Evolutionary conservation across 2,329 filamentous ascomycete genomes (phyloP), one percentile per base, ranked within the genome.

Genomic region (Chaetomium olivaceum): DNA sequence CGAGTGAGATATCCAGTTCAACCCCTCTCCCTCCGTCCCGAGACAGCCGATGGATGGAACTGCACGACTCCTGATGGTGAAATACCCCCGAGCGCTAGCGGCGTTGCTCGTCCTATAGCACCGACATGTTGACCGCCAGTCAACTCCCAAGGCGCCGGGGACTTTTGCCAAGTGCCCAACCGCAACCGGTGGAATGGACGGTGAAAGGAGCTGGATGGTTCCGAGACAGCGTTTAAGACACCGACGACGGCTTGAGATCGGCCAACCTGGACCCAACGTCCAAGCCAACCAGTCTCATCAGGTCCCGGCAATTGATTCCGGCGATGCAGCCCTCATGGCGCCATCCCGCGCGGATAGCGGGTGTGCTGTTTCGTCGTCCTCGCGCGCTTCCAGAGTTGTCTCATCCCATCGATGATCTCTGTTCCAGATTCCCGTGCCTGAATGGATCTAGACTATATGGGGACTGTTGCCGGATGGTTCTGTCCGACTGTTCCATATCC

Each of bases 191-290:
- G 16, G 29, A n/a, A 8, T n/a, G 31, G 8, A 12, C 33, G 29
- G 27, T 61, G 16, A 39, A 12, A 12, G 23, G 14, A 12, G 19
- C 21, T 21, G 46, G 23, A 12, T 23, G n/a, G 58, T 48, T 33
- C 51, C 51, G 51, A 62, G 60, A 56, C 58, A 61, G 6, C 19
- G 16, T 61, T 39, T 23, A 33, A 62, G 60, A 56, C 60, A 62
- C 11, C 29, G 19, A 11, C 3, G 12, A 19, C 16, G 51, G 51
- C 60, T 46, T 54, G 51, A 3, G n/a, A 12, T n/a, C 33, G 51
- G 33, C 51, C 33, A 46, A 12, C n/a, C 51, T 46, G 19, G 60
- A 33, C 11, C 7, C 23, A 8, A 46, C 5, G 33, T 6, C 23
- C 14, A 9, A 50, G n/a, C n/a, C 51, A 48, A 46, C 14, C 27